phyloP scores from a whole-genome alignment of 2,329 filamentous ascomycete species.

The Phoma herbarum region DNA sequence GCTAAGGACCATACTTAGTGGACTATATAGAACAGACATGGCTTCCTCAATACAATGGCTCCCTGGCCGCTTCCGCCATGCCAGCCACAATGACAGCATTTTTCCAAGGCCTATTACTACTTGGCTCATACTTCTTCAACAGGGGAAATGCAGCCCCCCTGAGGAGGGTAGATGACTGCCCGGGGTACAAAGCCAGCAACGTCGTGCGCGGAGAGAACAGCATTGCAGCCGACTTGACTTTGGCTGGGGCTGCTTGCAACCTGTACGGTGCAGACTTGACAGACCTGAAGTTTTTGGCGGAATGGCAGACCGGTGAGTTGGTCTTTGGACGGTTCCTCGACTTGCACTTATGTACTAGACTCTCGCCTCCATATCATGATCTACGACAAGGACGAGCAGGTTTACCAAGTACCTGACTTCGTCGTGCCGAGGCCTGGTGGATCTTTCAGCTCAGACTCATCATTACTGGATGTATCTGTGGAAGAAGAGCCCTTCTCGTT shows the following conservation, averaged over 20 bases:
- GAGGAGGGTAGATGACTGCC: conserved; percentile 58
- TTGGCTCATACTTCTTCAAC: conserved; percentile 32
- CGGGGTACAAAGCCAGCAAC: conserved; percentile 72
- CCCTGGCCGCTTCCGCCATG: conserved; percentile 33
- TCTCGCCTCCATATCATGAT: conserved; percentile 76
- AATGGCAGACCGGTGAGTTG: conserved; percentile 65
- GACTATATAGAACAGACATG: conserved; percentile 46
- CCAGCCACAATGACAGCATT: conserved; percentile 33
- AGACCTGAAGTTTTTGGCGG: conserved; percentile 64
- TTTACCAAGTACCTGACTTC: conserved; percentile 77
- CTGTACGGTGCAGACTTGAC: conserved; percentile 65
- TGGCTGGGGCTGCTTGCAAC: conserved; percentile 73
- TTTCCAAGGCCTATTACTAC: conserved; percentile 32
- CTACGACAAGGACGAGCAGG: conserved; percentile 71
- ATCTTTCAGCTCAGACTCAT: conserved; percentile 41
- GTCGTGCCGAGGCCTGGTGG: conserved; percentile 70
- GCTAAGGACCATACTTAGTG: conserved; percentile 39
- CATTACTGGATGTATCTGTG: conserved; percentile 63
- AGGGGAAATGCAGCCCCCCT: conserved; percentile 37
- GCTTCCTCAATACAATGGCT: conserved; percentile 35
- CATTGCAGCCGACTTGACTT: conserved; percentile 71
- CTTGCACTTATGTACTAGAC: conserved; percentile 52
- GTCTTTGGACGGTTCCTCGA: not conserved
- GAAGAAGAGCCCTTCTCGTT: conserved; percentile 72
- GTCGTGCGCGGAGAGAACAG: conserved; percentile 61